These are phyloP conservation scores for Pseudogymnoascus pannorum DNA, from an alignment of 2,329 filamentous ascomycete species.

Conservation along the genomic window DNA sequence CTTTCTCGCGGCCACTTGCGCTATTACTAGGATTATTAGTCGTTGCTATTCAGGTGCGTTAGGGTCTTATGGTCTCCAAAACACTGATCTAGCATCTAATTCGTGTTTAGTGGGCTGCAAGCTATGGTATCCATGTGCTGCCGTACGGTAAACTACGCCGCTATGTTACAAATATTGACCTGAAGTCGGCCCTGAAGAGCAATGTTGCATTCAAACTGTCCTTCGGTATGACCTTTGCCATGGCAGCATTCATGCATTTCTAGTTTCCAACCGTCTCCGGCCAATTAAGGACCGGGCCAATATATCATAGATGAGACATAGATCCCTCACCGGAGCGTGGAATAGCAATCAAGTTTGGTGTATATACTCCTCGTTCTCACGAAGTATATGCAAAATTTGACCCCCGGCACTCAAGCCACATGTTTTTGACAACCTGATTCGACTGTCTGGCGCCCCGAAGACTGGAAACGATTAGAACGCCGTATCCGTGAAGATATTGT, in stretches of 20 bases:
- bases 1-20: constrained; percentile 65
- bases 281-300: neutral
- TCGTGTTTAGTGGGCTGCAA: constrained; percentile 38
- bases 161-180: constrained; percentile 42
- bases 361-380: constrained; percentile 23
- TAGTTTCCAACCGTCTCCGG: constrained; percentile 26
- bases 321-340: constrained; percentile 4
- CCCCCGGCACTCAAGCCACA: constrained; percentile 61
- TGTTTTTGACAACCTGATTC: constrained; percentile 61
- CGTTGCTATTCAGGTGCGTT: constrained; percentile 53
- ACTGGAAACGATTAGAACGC: constrained; percentile 30
- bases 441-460: constrained; percentile 57
- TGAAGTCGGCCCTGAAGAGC: constrained; percentile 33
- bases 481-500: neutral
- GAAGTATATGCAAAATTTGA: constrained; percentile 55
- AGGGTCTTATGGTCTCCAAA: constrained; percentile 13
- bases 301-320: constrained; percentile 2
- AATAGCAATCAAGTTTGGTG: neutral
- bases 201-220: constrained; percentile 39
- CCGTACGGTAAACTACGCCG: constrained; percentile 35
- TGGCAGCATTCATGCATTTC: constrained; percentile 58
- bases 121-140: constrained; percentile 41
- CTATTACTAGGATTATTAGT: constrained; percentile 59
- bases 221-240: constrained; percentile 65
- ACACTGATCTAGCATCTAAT: constrained; percentile 18